These are phyloP conservation scores for Zalerion maritima DNA, from an alignment of 495 filamentous ascomycete genomes.

Conservation along the genomic window DNA sequence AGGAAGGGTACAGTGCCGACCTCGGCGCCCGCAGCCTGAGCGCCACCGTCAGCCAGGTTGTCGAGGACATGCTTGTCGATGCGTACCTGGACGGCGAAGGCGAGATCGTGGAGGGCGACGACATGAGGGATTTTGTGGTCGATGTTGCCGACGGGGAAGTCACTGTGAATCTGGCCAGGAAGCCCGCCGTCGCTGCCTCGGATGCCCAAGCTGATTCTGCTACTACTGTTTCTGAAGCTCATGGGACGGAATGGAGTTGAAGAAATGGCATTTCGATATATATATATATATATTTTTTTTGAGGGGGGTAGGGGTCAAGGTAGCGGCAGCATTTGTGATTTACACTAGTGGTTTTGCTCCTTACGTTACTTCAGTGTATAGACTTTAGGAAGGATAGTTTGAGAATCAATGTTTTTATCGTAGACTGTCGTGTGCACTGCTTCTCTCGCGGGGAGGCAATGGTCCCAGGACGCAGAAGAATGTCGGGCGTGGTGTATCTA, in stretches of 20 bases:
- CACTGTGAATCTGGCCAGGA: too few relatives aligned
- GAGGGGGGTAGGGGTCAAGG: conserved; percentile 1
- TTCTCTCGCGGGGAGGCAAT: too few relatives aligned
- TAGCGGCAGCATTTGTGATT: conserved; percentile 2
- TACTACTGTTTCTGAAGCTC: too few relatives aligned
- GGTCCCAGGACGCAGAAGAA: too few relatives aligned
- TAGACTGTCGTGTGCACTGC: too few relatives aligned
- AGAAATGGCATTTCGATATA: conserved; percentile 3
- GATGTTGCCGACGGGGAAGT: conserved; percentile 10
- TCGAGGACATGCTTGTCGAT: conserved; percentile 12
- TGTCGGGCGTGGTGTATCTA: too few relatives aligned
- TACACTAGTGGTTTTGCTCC: conserved; percentile 2
- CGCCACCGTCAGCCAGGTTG: conserved; percentile 5
- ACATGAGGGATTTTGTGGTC: conserved; percentile 11
- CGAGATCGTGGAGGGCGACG: conserved; percentile 15
- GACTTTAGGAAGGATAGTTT: too few relatives aligned
- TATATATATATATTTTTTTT: conserved; percentile 3
- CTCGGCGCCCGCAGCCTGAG: conserved; percentile 26
- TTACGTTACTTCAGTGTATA: neutral
- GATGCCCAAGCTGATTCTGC: too few relatives aligned
- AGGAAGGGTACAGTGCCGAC: conserved; percentile 20
- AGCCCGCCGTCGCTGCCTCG: too few relatives aligned
- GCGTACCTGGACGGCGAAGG: conserved; percentile 17
- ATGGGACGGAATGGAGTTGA: too few relatives aligned
- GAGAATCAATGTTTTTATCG: too few relatives aligned